These are phyloP conservation scores for Periconia digitata DNA, from an alignment of 2,329 filamentous ascomycete species.

Conservation along the genomic window DNA sequence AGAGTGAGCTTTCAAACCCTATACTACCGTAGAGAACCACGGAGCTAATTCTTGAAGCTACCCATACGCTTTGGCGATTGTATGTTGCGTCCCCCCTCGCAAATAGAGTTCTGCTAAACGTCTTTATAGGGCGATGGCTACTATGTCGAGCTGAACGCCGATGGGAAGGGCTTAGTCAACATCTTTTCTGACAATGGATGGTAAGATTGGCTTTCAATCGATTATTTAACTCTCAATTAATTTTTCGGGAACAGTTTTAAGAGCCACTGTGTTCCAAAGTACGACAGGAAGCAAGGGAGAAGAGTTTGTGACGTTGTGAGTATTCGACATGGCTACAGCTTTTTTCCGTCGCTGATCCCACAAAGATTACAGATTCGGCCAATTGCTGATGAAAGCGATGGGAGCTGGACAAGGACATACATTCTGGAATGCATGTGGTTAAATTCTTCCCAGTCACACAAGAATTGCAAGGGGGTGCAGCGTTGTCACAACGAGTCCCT, in stretches of 20 bases:
- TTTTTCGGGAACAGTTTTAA: not conserved
- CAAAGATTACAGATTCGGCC: not conserved
- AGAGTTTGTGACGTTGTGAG: slow-evolving; percentile 1
- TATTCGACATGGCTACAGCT: not conserved
- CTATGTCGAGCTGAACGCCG: not conserved
- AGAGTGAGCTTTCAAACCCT: not conserved
- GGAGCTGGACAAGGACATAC: no score
- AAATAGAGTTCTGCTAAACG: not conserved
- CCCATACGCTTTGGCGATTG: not conserved
- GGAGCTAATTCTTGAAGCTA: not conserved
- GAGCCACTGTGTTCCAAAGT: not conserved
- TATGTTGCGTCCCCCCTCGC: no score
- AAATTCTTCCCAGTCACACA: no score
- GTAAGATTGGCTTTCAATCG: not conserved
- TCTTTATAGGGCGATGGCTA: not conserved
- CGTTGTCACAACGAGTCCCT: no score
- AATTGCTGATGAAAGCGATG: slow-evolving; percentile 1
- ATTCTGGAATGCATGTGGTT: no score
- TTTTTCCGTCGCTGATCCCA: not conserved
- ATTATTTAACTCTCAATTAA: not conserved
- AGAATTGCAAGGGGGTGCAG: no score
- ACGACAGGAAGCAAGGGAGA: not conserved
- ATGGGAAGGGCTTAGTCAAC: not conserved
- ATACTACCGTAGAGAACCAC: not conserved
- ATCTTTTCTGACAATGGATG: slow-evolving; percentile 1